Percentiles rank a stretch among this genome's conserved stretches.
phyloP scores from a whole-genome alignment of 257 asterid genomes.

The Handroanthus guayacan region DNA sequence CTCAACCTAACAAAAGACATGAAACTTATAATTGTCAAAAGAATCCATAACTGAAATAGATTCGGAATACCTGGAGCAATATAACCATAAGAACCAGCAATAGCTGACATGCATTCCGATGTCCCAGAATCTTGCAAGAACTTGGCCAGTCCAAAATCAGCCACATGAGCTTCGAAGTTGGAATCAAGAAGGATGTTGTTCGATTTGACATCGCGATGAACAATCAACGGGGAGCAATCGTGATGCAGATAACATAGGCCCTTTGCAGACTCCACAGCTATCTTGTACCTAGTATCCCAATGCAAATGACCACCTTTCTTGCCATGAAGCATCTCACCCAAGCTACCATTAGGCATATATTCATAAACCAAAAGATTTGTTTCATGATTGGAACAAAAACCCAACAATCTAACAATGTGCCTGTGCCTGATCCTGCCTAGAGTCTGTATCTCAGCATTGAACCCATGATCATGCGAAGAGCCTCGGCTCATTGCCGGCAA shows the following conservation, averaged over 20 bases:
- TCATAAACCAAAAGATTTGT: conserved; percentile 81
- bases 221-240: conserved; percentile 83
- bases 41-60: neutral
- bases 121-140: conserved; percentile 84
- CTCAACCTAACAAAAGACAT: neutral
- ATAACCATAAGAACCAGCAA: conserved; percentile 91
- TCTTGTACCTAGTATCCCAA: conserved; percentile 84
- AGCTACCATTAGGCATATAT: conserved; percentile 87
- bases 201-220: conserved; percentile 85
- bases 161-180: conserved; percentile 77
- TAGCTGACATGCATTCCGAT: conserved; percentile 88
- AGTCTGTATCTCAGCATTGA: conserved; percentile 89
- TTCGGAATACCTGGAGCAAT: conserved; percentile 80
- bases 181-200: conserved; percentile 79
- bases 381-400: conserved; percentile 83
- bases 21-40: neutral
- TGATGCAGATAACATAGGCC: conserved; percentile 90
- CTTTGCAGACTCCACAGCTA: conserved; percentile 81
- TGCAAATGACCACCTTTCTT: conserved; percentile 84
- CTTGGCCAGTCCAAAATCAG: conserved; percentile 92
- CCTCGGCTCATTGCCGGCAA: conserved; percentile 77
- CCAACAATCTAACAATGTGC: conserved; percentile 75
- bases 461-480: conserved; percentile 84
- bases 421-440: conserved; percentile 86
- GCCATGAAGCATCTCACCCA: conserved; percentile 85